Conservation (phyloP, 1,284 basidiomycete species). For the Ceratobasidium sp. region DNA sequence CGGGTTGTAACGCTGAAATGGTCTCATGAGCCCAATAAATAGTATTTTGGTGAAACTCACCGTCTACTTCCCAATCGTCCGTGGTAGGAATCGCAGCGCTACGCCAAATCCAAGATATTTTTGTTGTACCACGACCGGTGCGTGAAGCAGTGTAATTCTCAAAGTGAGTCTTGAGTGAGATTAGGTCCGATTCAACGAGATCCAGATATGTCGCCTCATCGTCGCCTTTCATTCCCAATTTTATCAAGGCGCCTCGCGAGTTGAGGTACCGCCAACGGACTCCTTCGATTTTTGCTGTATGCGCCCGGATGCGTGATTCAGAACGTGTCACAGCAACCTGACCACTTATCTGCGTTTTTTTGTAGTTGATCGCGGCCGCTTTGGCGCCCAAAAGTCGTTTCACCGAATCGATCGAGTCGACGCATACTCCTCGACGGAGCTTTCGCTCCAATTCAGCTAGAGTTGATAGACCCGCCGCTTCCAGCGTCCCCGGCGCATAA, state of each 20-base stretch:
- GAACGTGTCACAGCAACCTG: neutral
- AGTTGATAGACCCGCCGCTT: neutral
- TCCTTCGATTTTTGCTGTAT: neutral
- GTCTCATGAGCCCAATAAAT: neutral
- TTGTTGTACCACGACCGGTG: too few species aligned
- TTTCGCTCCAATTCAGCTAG: neutral
- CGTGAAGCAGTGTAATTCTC: neutral
- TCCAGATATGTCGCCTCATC: neutral
- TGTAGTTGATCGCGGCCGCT: neutral
- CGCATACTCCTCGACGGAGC: neutral
- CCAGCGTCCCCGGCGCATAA: neutral
- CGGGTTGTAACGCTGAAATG: slow-evolving; percentile 4
- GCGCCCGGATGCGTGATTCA: neutral
- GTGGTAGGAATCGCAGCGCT: neutral
- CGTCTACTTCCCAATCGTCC: slow-evolving; percentile 1
- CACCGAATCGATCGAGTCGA: slow-evolving; percentile 4
- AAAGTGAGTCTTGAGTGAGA: neutral
- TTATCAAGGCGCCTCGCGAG: neutral
- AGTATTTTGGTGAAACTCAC: neutral
- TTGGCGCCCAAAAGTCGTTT: slow-evolving; percentile 1
- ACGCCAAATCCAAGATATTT: too few species aligned
- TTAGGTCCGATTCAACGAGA: neutral
- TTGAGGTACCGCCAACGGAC: neutral
- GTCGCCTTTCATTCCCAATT: neutral
- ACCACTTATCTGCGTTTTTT: neutral